Evolutionary conservation across 441 rosid species (phyloP), one percentile per base, ranked within the genome.

Genomic region (Pelargonium citronellum): DNA sequence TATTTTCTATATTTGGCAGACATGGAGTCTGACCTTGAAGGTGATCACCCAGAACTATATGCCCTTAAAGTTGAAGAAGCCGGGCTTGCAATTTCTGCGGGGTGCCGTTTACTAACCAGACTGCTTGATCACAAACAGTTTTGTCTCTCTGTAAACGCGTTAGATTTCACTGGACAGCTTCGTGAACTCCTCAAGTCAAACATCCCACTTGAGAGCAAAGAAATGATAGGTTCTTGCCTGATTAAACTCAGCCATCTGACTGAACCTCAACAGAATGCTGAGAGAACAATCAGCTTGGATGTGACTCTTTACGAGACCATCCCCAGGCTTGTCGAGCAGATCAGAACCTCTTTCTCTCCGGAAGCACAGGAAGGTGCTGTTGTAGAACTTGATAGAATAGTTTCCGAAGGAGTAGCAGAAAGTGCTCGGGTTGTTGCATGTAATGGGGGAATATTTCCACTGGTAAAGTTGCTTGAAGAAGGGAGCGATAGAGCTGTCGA

Each of bases 151-250:
- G 46, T 82, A 51, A 80, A 86, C 70, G 10, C 78, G 5, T 4
- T 70, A 1, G 77, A 49, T 75, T 86, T 86, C 78, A 82, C 81
- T 0, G 73, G 72, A 53, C 22, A 76, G 63, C 89, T 92, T 4
- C 83, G 95, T 20, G 71, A 79, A 71, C 87, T 79, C 72, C 81
- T 92, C 19, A 89, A 83, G 78, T 90, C 98, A 7, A 74, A 75
- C 57, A 81, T 87, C 73, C 89, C 95, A 66, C 81, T 92, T 66
- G 82, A 81, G 66, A 72, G 87, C 84, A 89, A 91, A 78, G 92
- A 92, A 63, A 87, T 88, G 90, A 91, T 92, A 17, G 94, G 96
- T 0, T 85, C 92, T 68, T 85, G 88, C 76, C 88, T 92, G 1
- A 85, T 89, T 62, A 89, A 92, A 71, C 79, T 92, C 75, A 74